Evolutionary conservation across 2,329 filamentous ascomycete genomes (phyloP).

Genomic region (Pyricularia sp.): DNA sequence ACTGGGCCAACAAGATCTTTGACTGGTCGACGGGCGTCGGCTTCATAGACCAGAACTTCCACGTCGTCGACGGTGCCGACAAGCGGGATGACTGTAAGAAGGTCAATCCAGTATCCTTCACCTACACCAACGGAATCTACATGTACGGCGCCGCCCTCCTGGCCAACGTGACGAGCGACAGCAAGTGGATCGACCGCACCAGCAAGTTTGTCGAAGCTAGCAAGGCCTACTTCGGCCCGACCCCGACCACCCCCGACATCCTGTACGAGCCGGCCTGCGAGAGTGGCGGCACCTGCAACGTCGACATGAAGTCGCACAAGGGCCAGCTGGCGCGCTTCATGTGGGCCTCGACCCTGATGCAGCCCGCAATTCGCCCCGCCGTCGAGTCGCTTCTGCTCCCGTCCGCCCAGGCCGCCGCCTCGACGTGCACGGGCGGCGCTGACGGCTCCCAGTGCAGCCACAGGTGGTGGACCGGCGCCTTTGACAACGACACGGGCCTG

Average conservation of each 20-base stretch:
- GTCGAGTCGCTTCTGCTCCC: constrained; percentile 39
- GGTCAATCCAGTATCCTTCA: constrained; percentile 48
- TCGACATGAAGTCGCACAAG: constrained; percentile 61
- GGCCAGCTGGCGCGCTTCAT: constrained; percentile 57
- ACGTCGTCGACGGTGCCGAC: constrained; percentile 55
- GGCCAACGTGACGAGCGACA: constrained; percentile 48
- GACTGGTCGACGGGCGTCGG: constrained; percentile 52
- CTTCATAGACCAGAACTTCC: constrained; percentile 44
- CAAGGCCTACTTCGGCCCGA: constrained; percentile 42
- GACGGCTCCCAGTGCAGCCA: constrained; percentile 47
- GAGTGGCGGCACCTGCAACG: constrained; percentile 42
- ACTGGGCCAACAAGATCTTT: constrained; percentile 60
- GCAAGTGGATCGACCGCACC: constrained; percentile 42
- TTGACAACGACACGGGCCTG: constrained; percentile 44
- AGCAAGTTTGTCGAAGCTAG: constrained; percentile 41
- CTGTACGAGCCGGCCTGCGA: constrained; percentile 64
- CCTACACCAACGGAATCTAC: constrained; percentile 57
- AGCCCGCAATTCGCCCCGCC: constrained; percentile 39
- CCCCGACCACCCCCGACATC: constrained; percentile 42
- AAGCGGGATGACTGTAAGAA: constrained; percentile 42
- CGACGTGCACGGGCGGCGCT: constrained; percentile 45
- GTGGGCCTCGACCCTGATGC: constrained; percentile 46
- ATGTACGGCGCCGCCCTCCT: constrained; percentile 56
- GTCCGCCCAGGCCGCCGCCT: constrained; percentile 45
- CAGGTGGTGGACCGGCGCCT: constrained; percentile 51